Percentiles rank a stretch among this genome's conserved stretches.
phyloP scores from a whole-genome alignment of 805 yeast genomes.

The Yarrowia yakushimensis region DNA sequence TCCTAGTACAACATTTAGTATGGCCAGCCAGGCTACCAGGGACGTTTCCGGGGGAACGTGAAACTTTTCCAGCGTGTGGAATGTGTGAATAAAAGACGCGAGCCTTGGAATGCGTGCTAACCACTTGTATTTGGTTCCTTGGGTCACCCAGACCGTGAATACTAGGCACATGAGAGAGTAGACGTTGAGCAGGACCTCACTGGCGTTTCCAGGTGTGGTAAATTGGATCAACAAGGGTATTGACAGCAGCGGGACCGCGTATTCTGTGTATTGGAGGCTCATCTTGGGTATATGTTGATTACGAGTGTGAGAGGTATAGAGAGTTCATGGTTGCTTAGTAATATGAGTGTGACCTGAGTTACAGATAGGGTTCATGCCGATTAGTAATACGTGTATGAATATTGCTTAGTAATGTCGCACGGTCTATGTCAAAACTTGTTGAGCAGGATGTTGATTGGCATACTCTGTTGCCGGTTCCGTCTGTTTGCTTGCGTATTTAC shows the following conservation, averaged over 20 bases:
- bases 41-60: background rate
- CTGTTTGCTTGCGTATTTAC: too few relatives aligned
- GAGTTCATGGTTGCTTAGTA: background rate
- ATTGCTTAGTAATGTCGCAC: too few relatives aligned
- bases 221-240: background rate
- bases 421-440: too few relatives aligned
- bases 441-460: too few relatives aligned
- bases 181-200: conserved; percentile 6
- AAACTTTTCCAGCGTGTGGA: conserved; percentile 9
- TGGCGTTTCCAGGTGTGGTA: background rate
- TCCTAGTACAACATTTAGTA: background rate
- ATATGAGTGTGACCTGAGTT: background rate
- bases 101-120: background rate
- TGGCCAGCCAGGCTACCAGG: background rate
- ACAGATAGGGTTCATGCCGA: too few relatives aligned
- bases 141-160: background rate
- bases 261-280: background rate
- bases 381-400: too few relatives aligned
- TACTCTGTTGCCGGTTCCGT: too few relatives aligned
- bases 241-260: background rate
- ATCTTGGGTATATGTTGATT: background rate
- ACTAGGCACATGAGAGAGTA: background rate
- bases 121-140: background rate
- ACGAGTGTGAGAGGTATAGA: background rate
- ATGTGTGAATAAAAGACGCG: background rate